phyloP scores from a whole-genome alignment of 1,284 basidiomycete species.

The Cryptococcus sp. region DNA sequence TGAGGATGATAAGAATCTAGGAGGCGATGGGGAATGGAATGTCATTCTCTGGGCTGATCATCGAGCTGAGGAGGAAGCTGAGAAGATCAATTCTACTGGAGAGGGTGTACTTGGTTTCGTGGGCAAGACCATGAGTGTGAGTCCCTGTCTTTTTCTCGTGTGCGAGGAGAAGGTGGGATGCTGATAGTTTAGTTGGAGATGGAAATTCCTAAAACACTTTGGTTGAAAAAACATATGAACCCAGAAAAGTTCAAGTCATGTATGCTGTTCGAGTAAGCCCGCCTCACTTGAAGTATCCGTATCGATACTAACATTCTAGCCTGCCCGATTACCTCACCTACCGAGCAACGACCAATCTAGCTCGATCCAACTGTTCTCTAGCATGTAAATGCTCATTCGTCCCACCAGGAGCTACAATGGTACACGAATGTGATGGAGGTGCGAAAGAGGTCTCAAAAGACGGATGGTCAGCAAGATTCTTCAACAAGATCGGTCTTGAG shows the following conservation, averaged over 20 bases:
- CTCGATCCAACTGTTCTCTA: constrained; percentile 86
- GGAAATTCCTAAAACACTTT: constrained; percentile 94
- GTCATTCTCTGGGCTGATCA: constrained; percentile 87
- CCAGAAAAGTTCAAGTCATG: constrained; percentile 68
- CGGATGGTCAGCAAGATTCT: constrained; percentile 88
- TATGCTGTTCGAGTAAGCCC: constrained; percentile 80
- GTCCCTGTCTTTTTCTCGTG: constrained; percentile 34
- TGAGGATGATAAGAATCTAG: constrained; percentile 45
- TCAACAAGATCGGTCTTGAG: constrained; percentile 66
- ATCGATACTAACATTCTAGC: constrained; percentile 12
- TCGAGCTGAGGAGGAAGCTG: constrained; percentile 86
- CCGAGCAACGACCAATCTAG: constrained; percentile 71
- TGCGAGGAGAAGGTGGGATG: background rate
- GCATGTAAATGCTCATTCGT: constrained; percentile 97
- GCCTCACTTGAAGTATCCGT: background rate
- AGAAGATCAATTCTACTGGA: constrained; percentile 78
- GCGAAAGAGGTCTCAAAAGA: constrained; percentile 44
- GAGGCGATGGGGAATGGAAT: constrained; percentile 67
- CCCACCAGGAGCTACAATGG: constrained; percentile 57
- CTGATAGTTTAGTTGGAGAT: constrained; percentile 69
- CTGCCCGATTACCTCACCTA: constrained; percentile 96
- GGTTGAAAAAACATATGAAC: constrained; percentile 88
- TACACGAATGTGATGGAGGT: constrained; percentile 37
- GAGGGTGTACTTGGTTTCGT: constrained; percentile 89
- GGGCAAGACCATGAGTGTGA: constrained; percentile 90